Percentiles rank a stretch among this genome's conserved stretches.
These are phyloP conservation scores for Setaria viridis DNA, from an alignment of 202 grass and related monocot species.

Conservation along the genomic window DNA sequence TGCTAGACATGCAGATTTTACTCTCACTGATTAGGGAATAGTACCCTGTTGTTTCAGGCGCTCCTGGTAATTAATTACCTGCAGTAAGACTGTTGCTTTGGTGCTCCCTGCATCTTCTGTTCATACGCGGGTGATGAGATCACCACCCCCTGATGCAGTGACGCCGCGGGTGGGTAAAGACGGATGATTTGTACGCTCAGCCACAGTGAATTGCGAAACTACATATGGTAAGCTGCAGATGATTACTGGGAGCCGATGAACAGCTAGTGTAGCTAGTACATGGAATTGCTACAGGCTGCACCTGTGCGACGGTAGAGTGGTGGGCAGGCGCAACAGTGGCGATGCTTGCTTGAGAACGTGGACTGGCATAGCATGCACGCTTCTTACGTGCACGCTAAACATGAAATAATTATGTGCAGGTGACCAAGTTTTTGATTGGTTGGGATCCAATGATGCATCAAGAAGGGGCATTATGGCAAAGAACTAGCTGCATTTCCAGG, in stretches of 20 bases:
- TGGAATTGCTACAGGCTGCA: neutral
- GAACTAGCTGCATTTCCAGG: conserved; percentile 28
- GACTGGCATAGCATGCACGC: neutral
- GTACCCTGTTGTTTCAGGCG: neutral
- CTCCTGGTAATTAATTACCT: neutral
- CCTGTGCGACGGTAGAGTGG: neutral
- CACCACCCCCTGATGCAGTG: neutral
- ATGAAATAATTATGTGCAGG: neutral
- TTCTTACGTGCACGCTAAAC: conserved; percentile 53
- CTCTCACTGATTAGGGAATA: neutral
- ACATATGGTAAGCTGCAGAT: neutral
- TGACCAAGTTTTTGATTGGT: neutral
- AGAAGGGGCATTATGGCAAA: neutral
- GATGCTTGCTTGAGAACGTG: neutral
- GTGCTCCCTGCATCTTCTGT: neutral
- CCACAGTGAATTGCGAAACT: neutral
- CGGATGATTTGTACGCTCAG: neutral
- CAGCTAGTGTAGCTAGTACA: too few species aligned
- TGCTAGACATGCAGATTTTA: neutral
- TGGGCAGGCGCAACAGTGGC: neutral
- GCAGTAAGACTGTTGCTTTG: neutral
- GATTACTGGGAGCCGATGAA: neutral
- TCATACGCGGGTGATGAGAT: neutral
- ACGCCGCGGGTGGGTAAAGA: neutral
- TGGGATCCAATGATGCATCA: neutral